phyloP scores from a whole-genome alignment of 805 yeast genomes.

The Wickerhamiella kurtzmanii region DNA sequence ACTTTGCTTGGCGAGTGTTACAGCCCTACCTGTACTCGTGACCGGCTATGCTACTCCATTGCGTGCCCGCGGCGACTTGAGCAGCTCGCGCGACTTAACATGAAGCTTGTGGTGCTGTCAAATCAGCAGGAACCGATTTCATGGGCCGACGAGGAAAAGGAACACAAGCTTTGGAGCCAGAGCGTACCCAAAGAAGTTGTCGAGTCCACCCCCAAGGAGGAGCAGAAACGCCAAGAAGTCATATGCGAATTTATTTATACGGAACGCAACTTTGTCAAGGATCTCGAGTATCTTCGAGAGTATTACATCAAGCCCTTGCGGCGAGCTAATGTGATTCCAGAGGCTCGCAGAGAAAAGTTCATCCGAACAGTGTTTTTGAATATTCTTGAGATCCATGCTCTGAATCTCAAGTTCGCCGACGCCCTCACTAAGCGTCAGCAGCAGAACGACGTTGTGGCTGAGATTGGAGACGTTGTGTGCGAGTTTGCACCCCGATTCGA shows the following conservation, averaged over 20 bases:
- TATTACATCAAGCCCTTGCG: constrained; percentile 87
- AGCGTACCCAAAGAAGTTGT: constrained; percentile 72
- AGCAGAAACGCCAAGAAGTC: constrained; percentile 86
- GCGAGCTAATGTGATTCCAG: constrained; percentile 76
- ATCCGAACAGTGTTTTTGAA: constrained; percentile 86
- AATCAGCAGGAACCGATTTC: constrained; percentile 37
- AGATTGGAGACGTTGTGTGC: constrained; percentile 75
- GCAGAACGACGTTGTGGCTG: constrained; percentile 67
- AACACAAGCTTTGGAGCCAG: constrained; percentile 70
- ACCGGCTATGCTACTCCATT: constrained; percentile 77
- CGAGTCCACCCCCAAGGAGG: constrained; percentile 66
- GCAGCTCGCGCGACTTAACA: constrained; percentile 83
- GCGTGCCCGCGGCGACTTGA: constrained; percentile 93
- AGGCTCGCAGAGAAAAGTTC: constrained; percentile 77
- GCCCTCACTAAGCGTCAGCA: constrained; percentile 79
- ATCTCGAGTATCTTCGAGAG: constrained; percentile 82
- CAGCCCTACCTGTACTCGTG: constrained; percentile 90
- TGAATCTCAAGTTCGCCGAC: constrained; percentile 76
- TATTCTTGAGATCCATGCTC: constrained; percentile 70
- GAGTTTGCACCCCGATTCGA: constrained; percentile 79
- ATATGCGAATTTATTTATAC: constrained; percentile 89
- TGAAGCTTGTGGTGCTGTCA: constrained; percentile 64
- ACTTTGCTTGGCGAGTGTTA: constrained; percentile 88
- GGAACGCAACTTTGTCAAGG: constrained; percentile 90
- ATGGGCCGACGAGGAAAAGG: constrained; percentile 46